Base-by-base conservation (phyloP, 768 basidiomycete genomes). In the Termitomyces sp. region DNA sequence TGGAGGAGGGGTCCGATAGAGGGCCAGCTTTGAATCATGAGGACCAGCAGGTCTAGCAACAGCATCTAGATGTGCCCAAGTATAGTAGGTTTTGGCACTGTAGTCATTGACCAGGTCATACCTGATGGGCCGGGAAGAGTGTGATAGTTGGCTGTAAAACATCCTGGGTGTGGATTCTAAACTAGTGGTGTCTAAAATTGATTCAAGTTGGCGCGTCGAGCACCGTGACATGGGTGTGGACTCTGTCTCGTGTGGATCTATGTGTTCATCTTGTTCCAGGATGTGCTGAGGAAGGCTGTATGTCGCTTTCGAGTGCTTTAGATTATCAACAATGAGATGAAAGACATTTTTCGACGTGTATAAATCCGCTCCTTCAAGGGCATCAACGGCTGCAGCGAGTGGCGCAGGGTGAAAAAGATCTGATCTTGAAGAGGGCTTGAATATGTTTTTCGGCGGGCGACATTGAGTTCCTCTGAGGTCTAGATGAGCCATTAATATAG, bases 381-480 rank as follows among this genome's bases (percentile, higher is more conserved):
- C 76, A 0, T 57, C 50, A n/a, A 83, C 65, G 4, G 76, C 72
- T 12, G 68, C 41, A 1, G 65, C 54, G 31, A 79, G 69, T 3
- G 78, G 65, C 3, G 75, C 69, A 0, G 82, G 82, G 55, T 81
- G 69, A 51, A 77, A 81, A 23, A 82, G 65, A 19, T 60, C 54
- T 6, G 63, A 65, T 42, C 69, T 61, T 6, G 59, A 45, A 10
- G 65, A 66, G 31, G 75, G 73, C 53, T 69, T 50, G 57, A 47
- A 60, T 54, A 62, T 42, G 60, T 67, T 27, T 25, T 40, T 54
- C 10, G 40, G 43, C 12, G 65, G 66, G 0, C 56, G 62, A 62
- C 83, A 84, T 16, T 62, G 60, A 4, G 83, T 84, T 59, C 75
- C 79, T 57, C 80, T 76, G 27, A 83, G 69, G 67, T 84, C 83